Base-by-base conservation (phyloP, 768 basidiomycete species). In the Cyclocybe cylindracea region DNA sequence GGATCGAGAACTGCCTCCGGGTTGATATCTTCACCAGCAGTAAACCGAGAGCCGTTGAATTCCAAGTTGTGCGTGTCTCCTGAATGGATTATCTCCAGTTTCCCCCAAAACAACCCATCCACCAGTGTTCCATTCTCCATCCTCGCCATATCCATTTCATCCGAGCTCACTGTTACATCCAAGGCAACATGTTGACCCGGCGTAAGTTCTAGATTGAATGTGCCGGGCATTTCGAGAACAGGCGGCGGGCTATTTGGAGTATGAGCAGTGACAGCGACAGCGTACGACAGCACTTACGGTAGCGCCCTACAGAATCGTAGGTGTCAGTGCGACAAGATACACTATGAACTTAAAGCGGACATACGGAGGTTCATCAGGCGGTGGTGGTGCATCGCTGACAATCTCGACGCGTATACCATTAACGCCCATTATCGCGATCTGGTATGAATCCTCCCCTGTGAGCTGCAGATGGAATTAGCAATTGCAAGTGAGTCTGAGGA, bases 61-160 rank as follows among this genome's bases (percentile, higher is more conserved):
- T 92, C 91, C 79, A 94, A 80, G 50, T 78, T 78, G 68, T 94
- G 91, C 13, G 71, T 84, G 60, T 89, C 87, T 32, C 84, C 88
- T 1, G 81, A 73, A 62, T 94, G 91, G 10, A 91, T 80, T 45
- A 94, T 89, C 58, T 83, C 84, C 48, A 94, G 82, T 63, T 92
- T 92, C 4, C 91, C 91, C 89, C 88, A 93, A 70, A 92, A 94
- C 68, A 82, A 73, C 37, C 91, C 91, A 44, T 90, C 91, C 14
- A 94, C 91, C 18, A 84, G 74, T 10, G 89, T 92, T 1, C 91
- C 91, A 60, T 94, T 91, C 57, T 93, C 91, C 87, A 91, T 91
- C 44, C 89, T 81, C 2, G 91, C 87, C 91, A 94, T 93, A 65
- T 94, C 91, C 34, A 92, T 78, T 58, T 92, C 91, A 34, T 89